These are phyloP conservation scores for Lathyrus oleraceus DNA, from an alignment of 306 rosid genomes.

Conservation along the genomic window DNA sequence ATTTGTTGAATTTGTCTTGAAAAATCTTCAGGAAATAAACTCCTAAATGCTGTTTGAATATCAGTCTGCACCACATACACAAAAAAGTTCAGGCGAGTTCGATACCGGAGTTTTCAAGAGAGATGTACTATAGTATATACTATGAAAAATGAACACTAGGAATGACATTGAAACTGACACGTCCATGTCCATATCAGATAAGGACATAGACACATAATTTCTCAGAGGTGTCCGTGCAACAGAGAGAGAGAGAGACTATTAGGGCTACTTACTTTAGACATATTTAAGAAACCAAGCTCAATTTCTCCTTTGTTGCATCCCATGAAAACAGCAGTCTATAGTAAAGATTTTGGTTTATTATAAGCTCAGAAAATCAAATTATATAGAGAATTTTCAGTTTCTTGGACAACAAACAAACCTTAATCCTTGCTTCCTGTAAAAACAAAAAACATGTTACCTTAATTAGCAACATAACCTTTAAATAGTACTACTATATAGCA, in stretches of 20 bases:
- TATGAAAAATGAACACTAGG: too few relatives aligned
- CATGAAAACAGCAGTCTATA: constrained; percentile 76
- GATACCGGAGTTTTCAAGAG: too few relatives aligned
- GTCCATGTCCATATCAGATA: too few relatives aligned
- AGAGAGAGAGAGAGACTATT: not conserved
- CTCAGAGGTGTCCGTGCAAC: too few relatives aligned
- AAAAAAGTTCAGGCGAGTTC: not conserved
- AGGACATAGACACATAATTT: too few relatives aligned
- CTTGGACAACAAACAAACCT: constrained; percentile 53
- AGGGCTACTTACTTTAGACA: constrained; percentile 59
- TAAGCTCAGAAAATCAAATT: not conserved
- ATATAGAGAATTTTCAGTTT: not conserved
- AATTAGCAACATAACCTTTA: not conserved
- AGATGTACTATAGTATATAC: too few relatives aligned
- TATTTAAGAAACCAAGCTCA: constrained; percentile 75
- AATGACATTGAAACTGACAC: too few relatives aligned
- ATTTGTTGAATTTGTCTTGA: constrained; percentile 34
- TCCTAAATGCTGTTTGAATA: constrained; percentile 55
- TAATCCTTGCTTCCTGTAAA: constrained; percentile 83
- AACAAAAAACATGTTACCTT: not conserved
- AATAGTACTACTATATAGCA: not conserved
- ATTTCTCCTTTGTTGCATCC: constrained; percentile 85
- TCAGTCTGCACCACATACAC: constrained; percentile 38
- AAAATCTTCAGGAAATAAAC: constrained; percentile 55
- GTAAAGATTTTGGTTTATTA: constrained; percentile 27